Evolutionary conservation across 1,284 basidiomycete species (phyloP).

Genomic region (Lignosus rhinocerotis): DNA sequence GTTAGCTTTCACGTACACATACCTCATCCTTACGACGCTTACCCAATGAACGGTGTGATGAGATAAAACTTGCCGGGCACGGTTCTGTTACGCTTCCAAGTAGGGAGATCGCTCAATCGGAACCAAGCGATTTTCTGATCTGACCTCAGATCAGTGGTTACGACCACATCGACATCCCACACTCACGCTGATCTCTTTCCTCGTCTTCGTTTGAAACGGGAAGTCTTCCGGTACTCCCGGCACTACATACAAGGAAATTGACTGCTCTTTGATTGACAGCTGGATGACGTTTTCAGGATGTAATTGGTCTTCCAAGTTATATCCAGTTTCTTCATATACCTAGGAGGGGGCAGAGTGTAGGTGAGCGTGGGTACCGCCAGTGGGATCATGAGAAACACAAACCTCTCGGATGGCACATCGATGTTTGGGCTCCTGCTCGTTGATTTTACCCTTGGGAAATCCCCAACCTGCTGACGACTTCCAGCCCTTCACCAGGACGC

Average conservation of each 20-base stretch:
- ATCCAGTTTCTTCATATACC: slow-evolving; percentile 95
- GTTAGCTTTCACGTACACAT: neutral
- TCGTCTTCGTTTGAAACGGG: slow-evolving; percentile 89
- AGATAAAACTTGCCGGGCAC: slow-evolving; percentile 88
- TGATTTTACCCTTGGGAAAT: slow-evolving; percentile 99
- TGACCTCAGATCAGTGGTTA: slow-evolving; percentile 12
- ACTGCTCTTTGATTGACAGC: slow-evolving; percentile 87
- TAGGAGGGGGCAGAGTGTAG: slow-evolving; percentile 33
- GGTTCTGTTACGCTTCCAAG: slow-evolving; percentile 84
- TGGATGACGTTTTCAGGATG: slow-evolving; percentile 77
- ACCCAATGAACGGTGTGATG: slow-evolving; percentile 94
- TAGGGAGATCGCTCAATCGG: slow-evolving; percentile 85
- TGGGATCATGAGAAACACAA: slow-evolving; percentile 20
- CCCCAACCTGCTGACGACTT: slow-evolving; percentile 96
- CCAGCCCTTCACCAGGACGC: slow-evolving; percentile 96
- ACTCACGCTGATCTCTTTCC: slow-evolving; percentile 98
- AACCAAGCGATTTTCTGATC: slow-evolving; percentile 97
- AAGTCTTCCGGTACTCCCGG: slow-evolving; percentile 89
- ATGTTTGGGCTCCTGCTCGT: slow-evolving; percentile 84
- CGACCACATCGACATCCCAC: neutral
- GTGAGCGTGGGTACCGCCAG: neutral
- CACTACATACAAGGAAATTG: slow-evolving; percentile 91
- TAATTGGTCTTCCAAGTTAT: slow-evolving; percentile 76
- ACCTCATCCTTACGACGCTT: slow-evolving; percentile 32
- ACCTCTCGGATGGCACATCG: slow-evolving; percentile 92